Evolutionary conservation across 371 early-diverging fungal genomes (phyloP), one percentile per base, ranked within the genome.

Genomic region (Nosema granulosis): DNA sequence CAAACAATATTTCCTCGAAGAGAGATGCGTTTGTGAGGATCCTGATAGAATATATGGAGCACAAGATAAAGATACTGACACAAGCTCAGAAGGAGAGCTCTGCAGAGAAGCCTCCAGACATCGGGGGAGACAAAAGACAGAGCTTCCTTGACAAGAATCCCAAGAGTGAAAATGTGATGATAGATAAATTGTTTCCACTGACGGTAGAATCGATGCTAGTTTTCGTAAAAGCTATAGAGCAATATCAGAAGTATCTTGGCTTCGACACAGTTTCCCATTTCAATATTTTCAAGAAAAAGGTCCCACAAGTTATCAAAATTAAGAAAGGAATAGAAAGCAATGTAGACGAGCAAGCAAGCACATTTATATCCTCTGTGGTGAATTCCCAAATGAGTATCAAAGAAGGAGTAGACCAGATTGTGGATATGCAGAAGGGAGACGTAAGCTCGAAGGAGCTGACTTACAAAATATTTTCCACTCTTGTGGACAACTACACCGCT

Each of bases 311-410:
- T 18, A 65, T 72, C 6, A 68, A 71, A 38, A 49, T 38, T 0
- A 67, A 37, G 32, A 77, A 43, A 59, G 34, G 28, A 13, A 71
- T 43, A n/a, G 65, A 76, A 26, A 70, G 24, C 32, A 74, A 31
- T 32, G 28, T 65, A 22, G 67, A 77, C 0, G 71, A 77, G 20
- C 37, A 78, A 54, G 79, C 78, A 26, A 74, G 73, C 1, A 26
- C 35, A 35, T 80, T 83, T 78, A 67, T 83, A 50, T 63, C 68
- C 37, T 65, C 74, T 67, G 70, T 83, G 9, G 76, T 83, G 28
- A 77, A 78, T 58, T 52, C 66, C 13, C 65, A 80, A 11, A 22
- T 66, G 18, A 54, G 52, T 16, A 62, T 77, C 35, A 52, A 71
- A 9, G 76, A 70, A 20, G 32, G 62, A 16, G 54, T 78, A 32